These are phyloP conservation scores for Dendrobium chrysotoxum DNA, from an alignment of 106 monocot species.

Conservation along the genomic window DNA sequence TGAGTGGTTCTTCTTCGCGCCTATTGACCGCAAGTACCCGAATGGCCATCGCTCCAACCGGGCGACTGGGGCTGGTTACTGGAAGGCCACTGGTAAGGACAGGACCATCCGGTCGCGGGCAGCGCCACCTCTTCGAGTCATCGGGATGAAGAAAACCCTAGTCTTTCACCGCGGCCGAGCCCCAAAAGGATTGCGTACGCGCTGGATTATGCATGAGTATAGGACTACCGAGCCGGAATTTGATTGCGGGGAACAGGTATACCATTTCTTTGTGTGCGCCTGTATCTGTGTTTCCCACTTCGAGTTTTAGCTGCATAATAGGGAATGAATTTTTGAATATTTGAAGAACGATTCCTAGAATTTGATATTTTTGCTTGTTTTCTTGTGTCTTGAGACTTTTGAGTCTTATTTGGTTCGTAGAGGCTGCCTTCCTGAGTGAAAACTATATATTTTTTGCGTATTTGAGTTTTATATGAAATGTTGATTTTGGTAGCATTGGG, in stretches of 20 bases:
- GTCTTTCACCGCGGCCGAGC: conserved; percentile 20
- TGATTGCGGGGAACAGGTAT: conserved; percentile 15
- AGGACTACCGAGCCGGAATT: conserved; percentile 19
- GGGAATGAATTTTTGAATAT: neutral
- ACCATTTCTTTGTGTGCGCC: neutral
- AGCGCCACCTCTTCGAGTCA: neutral
- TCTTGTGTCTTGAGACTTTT: neutral
- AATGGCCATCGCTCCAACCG: conserved; percentile 14
- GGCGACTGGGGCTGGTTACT: conserved; percentile 15
- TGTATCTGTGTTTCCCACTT: neutral
- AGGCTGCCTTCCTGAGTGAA: neutral
- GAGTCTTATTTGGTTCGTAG: neutral
- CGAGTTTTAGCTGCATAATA: neutral
- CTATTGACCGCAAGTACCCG: conserved; percentile 20
- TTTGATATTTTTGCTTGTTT: neutral
- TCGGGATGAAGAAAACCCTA: conserved; percentile 24
- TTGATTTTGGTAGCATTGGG: too few species aligned
- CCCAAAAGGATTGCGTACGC: conserved; percentile 10
- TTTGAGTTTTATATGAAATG: neutral
- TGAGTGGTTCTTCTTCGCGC: conserved; percentile 24
- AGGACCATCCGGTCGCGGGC: conserved; percentile 6
- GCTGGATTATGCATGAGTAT: conserved; percentile 26
- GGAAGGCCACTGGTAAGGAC: conserved; percentile 23
- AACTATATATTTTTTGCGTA: neutral
- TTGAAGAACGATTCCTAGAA: neutral